These are phyloP conservation scores for Eucalyptus regnans DNA, from an alignment of 345 rosid species.

Conservation along the genomic window DNA sequence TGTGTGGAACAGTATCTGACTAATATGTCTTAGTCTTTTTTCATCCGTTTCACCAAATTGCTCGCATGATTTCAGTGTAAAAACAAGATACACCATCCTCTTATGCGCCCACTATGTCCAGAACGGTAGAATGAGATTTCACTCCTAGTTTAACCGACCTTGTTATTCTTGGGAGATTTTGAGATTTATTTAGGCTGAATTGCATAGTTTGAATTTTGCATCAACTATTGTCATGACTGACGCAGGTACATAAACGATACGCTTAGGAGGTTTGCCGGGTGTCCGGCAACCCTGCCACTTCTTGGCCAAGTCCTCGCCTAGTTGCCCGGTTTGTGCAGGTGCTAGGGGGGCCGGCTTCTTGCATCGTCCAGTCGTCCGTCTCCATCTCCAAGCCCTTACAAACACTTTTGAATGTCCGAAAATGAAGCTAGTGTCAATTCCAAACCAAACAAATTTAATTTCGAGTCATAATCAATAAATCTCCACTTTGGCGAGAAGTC, in stretches of 20 bases:
- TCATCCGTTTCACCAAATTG: not conserved
- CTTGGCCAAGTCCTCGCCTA: not conserved
- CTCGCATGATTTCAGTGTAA: not conserved
- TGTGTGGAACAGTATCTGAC: not conserved
- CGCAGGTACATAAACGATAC: fast-evolving
- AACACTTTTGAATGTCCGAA: not conserved
- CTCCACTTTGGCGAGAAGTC: too few relatives aligned
- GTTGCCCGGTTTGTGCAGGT: not conserved
- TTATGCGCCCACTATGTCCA: not conserved
- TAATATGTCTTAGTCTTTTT: too few relatives aligned
- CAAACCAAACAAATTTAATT: too few relatives aligned
- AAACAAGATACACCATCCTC: not conserved
- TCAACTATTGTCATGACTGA: not conserved
- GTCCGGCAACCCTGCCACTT: too few relatives aligned
- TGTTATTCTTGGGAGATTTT: not conserved
- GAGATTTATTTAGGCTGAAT: not conserved
- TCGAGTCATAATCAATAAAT: not conserved
- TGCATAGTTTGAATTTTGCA: not conserved
- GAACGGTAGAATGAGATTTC: not conserved
- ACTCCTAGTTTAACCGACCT: not conserved
- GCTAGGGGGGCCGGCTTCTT: not conserved
- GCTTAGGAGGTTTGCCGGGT: not conserved
- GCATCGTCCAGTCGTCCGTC: not conserved
- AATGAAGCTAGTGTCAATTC: not conserved
- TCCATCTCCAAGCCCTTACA: not conserved